Evolutionary conservation across 257 asterid genomes (phyloP), one percentile per base, ranked within the genome.

Genomic region (Linderniella brevidens): DNA sequence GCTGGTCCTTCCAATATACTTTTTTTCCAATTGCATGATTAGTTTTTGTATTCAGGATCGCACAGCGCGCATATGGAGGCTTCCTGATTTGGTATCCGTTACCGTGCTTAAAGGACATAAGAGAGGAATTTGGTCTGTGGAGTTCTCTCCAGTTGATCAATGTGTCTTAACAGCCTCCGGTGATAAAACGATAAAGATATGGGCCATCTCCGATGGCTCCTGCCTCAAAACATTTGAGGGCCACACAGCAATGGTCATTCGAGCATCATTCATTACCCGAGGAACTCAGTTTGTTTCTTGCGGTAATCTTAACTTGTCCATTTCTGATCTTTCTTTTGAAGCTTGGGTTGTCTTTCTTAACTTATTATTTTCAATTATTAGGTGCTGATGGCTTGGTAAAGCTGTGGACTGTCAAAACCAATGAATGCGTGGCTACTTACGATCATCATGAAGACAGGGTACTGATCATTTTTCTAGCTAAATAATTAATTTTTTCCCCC

Each of bases 301-400:
- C 16, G 99, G 99, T 90, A 37, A 77, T 64, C 53, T 37, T 57
- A 45, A 29, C 58, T 45, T 25, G 41, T 62, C 39, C 42, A 49
- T 41, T 46, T 44, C 55, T 35, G 13, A 20, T 55, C 37, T 49
- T 14, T 16, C 25, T 14, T 16, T 56, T 29, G 20, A 12, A 29
- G 40, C 37, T 60, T 9, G 49, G 18, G 49, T n/a, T 6, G 11
- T 12, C 15, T n/a, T 44, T 19, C 19, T 44, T 18, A n/a, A n/a
- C 13, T 10, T 44, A 13, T 1, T 13, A 9, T 10, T 8, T 32
- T 62, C 37, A 17, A n/a, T 57, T 52, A 44, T 58, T 54, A 85
- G 99, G 94, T 56, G 94, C 92, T 49, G 99, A 90, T 68, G 94
- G 99, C 58, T 67, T 85, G 86, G 80, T 90, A 58, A 90, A 85